Evolutionary conservation across 164 flowering plant genomes (phyloP), one percentile per base, ranked within the genome.

Genomic region (Vitis riparia): DNA sequence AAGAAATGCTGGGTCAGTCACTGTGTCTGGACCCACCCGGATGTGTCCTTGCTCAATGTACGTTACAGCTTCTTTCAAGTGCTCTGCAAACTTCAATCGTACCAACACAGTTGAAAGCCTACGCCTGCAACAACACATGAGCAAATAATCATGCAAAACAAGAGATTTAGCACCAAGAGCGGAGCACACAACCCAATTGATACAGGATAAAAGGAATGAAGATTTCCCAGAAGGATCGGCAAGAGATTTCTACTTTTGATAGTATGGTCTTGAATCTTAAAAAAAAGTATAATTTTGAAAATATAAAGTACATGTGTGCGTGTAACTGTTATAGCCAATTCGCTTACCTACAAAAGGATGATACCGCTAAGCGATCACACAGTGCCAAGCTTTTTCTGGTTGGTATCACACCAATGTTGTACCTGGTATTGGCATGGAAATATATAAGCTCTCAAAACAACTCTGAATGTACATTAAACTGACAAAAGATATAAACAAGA

Each of bases 31-130:
- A 52, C 99, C 99, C 2, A 95, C 93, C 58, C 99, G 90, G 49
- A 95, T 77, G 66, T 93, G 98, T 9, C 98, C 97, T 64, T 95
- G 95, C 79, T 95, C 96, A 48, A 93, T 91, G 68, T 90, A 95
- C 48, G 95, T 95, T 10, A 91, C 81, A 3, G 99, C 93, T 78
- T 90, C 97, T 78, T 79, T 91, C 77, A 90, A 73, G 73, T 91
- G 90, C 78, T 91, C 97, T 0, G 97, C 94, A 80, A 88, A 90
- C 80, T 95, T 90, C 81, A 90, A 69, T 66, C 71, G 68, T 71
- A 88, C 88, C 77, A 93, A 48, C 15, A 93, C 64, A 23, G 91
- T 84, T 52, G 99, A 69, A 2, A 95, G 83, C 77, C 97, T 83
- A 4, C 95, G 88, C 75, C 97, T 92, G 87, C 59, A 72, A 57